Conservation (phyloP, 306 rosid species). For the Pueraria montana region DNA sequence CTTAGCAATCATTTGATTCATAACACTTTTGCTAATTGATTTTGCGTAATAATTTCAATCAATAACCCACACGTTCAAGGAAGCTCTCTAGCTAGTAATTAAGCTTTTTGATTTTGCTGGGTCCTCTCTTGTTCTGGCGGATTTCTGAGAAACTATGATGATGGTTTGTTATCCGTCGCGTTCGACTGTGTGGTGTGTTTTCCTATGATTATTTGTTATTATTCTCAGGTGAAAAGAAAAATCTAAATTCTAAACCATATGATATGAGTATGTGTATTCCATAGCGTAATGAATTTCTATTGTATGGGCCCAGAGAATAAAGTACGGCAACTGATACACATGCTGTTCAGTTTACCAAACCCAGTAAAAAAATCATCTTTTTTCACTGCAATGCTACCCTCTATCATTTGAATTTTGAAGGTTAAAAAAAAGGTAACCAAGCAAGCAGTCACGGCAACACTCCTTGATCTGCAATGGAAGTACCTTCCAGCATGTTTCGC, state of each 20-base stretch:
- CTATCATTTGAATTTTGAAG: conserved; percentile 30
- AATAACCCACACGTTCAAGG: not conserved
- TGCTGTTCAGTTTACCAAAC: conserved; percentile 35
- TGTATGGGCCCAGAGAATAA: conserved; percentile 52
- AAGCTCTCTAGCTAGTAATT: not conserved
- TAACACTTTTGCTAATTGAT: not conserved
- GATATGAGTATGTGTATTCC: conserved; percentile 1
- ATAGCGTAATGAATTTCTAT: conserved; percentile 34
- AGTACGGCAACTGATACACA: conserved; percentile 51
- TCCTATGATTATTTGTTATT: conserved; percentile 5
- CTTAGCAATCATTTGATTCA: conserved; percentile 6
- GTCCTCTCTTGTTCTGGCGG: not conserved
- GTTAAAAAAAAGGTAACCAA: conserved; percentile 1
- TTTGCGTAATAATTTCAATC: not conserved
- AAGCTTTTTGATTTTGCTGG: not conserved
- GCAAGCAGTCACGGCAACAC: conserved; percentile 13
- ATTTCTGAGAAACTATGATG: conserved; percentile 27
- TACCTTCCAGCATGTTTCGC: conserved; percentile 10
- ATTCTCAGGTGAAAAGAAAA: not conserved
- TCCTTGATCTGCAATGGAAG: conserved; percentile 3
- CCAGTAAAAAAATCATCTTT: not conserved
- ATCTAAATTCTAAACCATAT: not conserved
- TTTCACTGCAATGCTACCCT: conserved; percentile 19
- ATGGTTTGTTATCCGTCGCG: conserved; percentile 20
- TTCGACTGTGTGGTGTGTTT: not conserved